phyloP scores from a whole-genome alignment of 306 rosid genomes.

The Begonia fuchsioides region DNA sequence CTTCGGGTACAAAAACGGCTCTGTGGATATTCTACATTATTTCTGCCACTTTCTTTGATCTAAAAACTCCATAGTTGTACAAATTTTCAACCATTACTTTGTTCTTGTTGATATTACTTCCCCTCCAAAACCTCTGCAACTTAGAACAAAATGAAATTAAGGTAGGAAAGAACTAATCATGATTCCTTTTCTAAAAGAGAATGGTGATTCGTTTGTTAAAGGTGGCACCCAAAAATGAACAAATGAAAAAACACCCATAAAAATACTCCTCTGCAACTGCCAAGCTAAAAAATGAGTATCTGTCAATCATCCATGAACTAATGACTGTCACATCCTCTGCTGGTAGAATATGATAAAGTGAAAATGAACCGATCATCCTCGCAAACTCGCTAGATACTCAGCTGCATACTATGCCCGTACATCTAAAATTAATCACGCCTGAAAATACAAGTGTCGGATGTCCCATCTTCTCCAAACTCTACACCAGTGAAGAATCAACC shows the following conservation, averaged over 20 bases:
- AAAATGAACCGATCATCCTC: background rate
- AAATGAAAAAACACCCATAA: no score
- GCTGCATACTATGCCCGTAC: background rate
- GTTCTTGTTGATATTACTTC: constrained; percentile 36
- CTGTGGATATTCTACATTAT: constrained; percentile 70
- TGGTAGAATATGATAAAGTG: constrained; percentile 2
- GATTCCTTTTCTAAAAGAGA: background rate
- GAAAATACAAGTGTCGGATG: constrained; percentile 10
- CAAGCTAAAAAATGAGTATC: no score
- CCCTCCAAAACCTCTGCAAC: constrained; percentile 52
- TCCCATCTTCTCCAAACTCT: no score
- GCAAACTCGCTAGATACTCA: no score
- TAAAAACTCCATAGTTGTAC: constrained; percentile 47
- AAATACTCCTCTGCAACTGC: no score
- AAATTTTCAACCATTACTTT: constrained; percentile 78
- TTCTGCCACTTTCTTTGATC: constrained; percentile 51
- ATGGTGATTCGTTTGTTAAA: background rate
- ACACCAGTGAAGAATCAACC: no score
- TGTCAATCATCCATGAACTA: no score
- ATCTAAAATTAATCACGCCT: constrained; percentile 10
- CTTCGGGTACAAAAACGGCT: constrained; percentile 63
- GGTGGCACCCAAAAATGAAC: background rate
- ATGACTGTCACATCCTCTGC: no score
- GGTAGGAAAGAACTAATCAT: no score
- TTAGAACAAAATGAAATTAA: background rate